Conservation (phyloP, 139 green algal genomes). For the Coelastrella sp. region DNA sequence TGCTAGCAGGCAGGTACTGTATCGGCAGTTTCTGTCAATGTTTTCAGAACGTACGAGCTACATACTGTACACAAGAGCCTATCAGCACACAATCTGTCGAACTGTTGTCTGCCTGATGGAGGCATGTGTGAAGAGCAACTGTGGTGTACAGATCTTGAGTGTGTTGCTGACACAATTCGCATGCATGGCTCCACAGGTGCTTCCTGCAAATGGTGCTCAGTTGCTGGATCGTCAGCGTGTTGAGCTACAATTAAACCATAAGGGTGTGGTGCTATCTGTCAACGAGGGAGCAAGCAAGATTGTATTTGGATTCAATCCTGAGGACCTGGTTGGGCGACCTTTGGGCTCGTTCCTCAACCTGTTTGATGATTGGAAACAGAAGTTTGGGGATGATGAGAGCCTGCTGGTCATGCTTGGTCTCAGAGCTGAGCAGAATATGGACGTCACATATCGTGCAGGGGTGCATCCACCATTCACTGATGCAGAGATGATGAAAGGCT, state of each 20-base stretch:
- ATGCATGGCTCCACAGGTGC: not conserved
- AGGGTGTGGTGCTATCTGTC: constrained; percentile 19
- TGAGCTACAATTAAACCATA: constrained; percentile 9
- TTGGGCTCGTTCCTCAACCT: constrained; percentile 36
- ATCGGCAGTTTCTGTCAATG: no score
- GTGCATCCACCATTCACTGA: constrained; percentile 9
- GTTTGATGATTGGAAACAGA: constrained; percentile 9
- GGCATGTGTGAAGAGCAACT: no score
- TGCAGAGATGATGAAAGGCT: not conserved
- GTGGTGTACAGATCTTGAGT: no score
- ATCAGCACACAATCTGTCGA: no score
- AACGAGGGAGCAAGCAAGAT: constrained; percentile 18
- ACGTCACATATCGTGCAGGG: not conserved
- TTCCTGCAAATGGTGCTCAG: not conserved
- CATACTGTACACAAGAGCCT: no score
- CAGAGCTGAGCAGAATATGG: not conserved
- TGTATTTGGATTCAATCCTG: constrained; percentile 10
- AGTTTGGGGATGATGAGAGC: constrained; percentile 31
- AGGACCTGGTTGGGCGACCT: constrained; percentile 11
- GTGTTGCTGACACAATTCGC: no score
- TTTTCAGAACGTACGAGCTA: no score
- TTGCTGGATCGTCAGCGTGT: constrained; percentile 21
- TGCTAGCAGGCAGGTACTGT: no score
- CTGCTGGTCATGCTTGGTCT: constrained; percentile 5
- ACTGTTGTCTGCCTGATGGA: no score